Base-by-base conservation (phyloP, 2,329 filamentous ascomycete species). In the Plectosphaerella cucumerina region DNA sequence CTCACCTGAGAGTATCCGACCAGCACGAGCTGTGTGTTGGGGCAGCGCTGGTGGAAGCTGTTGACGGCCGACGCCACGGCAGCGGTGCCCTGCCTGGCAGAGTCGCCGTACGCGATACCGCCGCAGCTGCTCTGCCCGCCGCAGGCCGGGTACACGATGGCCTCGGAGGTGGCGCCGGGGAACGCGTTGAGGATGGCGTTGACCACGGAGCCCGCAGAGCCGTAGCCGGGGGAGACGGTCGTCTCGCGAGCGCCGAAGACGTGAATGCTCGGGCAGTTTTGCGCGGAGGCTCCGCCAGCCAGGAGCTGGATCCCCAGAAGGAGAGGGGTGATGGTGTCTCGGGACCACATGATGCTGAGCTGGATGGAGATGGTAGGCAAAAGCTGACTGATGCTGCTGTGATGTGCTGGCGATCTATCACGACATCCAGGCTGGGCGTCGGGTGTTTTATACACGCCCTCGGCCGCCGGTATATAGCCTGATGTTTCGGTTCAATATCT, bases 61-160 rank as follows among this genome's bases (percentile, higher is more conserved):
- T 81, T 87, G 2, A 87, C 81, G 8, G 79, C 81, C 35, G 67
- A 76, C 2, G 80, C 76, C 4, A 84, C 82, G 11, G 83, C 82
- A 8, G 69, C 60, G 5, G 80, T 82, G 37, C 84, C 84, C 50
- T 80, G 73, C 4, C 69, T 62, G 1, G 78, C 81, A 8, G 82
- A 86, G 57, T 74, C 75, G 2, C 75, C 80, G 57, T 87, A 88
- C 60, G 73, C 76, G 22, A 78, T 66, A n/a, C 77, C 72, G 14
- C 82, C 82, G 58, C 84, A 86, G 0, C 69, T 72, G 1, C 71
- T 59, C 58, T 82, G 76, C 5, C 84, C 84, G 51, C 84, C 84
- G 41, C 82, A 85, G 2, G 85, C 85, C 35, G 85, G 80, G 58
- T 84, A 83, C 37, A 53, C 61, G 54, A 84, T 81, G 17, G 80